Conservation (phyloP, 257 asterid species). For the Gentiana straminea region DNA sequence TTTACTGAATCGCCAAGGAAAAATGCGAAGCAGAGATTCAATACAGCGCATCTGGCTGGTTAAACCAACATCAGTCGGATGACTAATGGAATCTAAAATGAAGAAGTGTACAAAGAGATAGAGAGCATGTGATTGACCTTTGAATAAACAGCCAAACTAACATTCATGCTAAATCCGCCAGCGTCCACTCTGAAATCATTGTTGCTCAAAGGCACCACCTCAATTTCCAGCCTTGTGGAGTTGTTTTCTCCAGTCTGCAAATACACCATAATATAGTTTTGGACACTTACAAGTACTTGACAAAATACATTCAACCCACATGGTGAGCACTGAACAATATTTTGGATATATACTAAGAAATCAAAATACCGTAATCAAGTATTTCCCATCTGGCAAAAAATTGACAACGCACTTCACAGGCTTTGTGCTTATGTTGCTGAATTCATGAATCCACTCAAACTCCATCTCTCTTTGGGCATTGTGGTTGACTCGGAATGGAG, state of each 20-base stretch:
- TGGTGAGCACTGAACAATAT: background rate
- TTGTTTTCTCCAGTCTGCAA: slow-evolving; percentile 52
- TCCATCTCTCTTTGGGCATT: slow-evolving; percentile 46
- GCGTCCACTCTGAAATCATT: slow-evolving; percentile 66
- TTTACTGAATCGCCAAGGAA: too few species aligned
- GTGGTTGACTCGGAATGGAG: slow-evolving; percentile 80
- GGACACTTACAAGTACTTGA: slow-evolving; percentile 7
- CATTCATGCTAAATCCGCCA: slow-evolving; percentile 59
- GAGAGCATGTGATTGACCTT: slow-evolving; percentile 34
- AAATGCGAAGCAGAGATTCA: too few species aligned
- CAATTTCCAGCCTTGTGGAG: slow-evolving; percentile 45
- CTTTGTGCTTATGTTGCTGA: slow-evolving; percentile 29
- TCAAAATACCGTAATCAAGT: slow-evolving; percentile 54
- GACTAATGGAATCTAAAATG: too few species aligned
- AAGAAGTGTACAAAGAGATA: too few species aligned
- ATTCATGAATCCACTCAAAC: slow-evolving; percentile 72
- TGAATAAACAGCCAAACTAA: slow-evolving; percentile 59
- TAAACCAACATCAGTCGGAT: too few species aligned
- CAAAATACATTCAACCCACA: slow-evolving; percentile 7
- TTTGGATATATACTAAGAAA: slow-evolving; percentile 1
- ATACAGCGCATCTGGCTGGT: too few species aligned
- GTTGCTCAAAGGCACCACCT: slow-evolving; percentile 39
- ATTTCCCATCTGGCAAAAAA: slow-evolving; percentile 53
- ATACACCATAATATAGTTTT: slow-evolving; percentile 11
- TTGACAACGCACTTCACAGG: slow-evolving; percentile 34